Evolutionary conservation across 306 rosid genomes (phyloP), one percentile per base, ranked within the genome.

Genomic region (Nissolia schottii): DNA sequence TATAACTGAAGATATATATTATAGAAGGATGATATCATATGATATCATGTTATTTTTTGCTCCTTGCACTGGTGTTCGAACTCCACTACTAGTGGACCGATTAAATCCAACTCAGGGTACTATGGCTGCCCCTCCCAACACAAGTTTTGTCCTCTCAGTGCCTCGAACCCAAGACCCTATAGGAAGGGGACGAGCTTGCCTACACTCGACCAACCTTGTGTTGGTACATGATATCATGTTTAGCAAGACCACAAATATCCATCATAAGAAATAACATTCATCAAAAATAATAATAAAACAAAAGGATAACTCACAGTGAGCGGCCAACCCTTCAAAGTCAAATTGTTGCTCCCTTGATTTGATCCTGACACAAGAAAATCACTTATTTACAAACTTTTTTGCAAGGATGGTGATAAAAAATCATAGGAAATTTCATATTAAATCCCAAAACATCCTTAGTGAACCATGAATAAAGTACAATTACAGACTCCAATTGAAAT

Each of bases 251-350:
- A 2, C n/a, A 64, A 11, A 60, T 24, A 49, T 32, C 61, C 19
- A 35, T 40, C 41, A 34, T 22, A 54, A 38, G 25, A 51, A 46
- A 16, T 51, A 38, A 61, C 13, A 51, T 16, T 51, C 1, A 49
- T 29, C 34, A 29, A 72, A 75, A 74, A 69, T 3, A 66, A 51
- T 20, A 7, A 56, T 11, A 61, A 70, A 43, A 20, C 15, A 51
- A 68, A 24, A 43, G 45, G 49, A 74, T 46, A 41, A 77, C 99
- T 71, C 84, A 95, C 99, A 0, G 97, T 92, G 57, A 95, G 92
- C 0, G 99, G 99, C 99, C 99, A 95, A 59, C 99, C 99, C 84
- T 92, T 95, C 62, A 95, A 75, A 59, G 99, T 95, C 92, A 95
- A 85, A 80, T 89, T 95, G 80, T 78, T 95, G 80, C 91, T 78